These are phyloP conservation scores for Coffea eugenioides DNA, from an alignment of 257 asterid species.

Conservation along the genomic window DNA sequence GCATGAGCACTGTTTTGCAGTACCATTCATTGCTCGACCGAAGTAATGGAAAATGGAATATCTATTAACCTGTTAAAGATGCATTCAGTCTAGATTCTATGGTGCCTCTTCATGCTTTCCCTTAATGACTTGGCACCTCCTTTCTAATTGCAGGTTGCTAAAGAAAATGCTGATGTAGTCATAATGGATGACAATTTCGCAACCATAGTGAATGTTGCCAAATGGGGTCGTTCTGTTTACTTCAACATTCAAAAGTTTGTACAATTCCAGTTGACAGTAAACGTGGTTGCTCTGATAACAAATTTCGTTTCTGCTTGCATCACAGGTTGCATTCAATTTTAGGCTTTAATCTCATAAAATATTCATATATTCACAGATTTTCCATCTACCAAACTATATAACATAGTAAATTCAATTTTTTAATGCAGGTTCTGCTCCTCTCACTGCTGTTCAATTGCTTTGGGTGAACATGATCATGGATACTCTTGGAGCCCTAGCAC, in stretches of 20 bases:
- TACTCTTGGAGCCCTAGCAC: conserved; percentile 96
- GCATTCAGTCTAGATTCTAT: background rate
- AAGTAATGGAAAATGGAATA: background rate
- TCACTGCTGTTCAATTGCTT: conserved; percentile 93
- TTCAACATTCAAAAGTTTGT: conserved; percentile 96
- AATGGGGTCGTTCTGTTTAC: conserved; percentile 96
- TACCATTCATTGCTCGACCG: background rate
- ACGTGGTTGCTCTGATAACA: conserved; percentile 89
- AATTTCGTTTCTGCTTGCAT: conserved; percentile 80
- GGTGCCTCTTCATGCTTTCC: background rate
- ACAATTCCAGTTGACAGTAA: conserved; percentile 94
- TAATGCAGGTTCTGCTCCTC: conserved; percentile 94
- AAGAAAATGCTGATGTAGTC: conserved; percentile 93
- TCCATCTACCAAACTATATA: background rate
- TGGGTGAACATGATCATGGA: conserved; percentile 99
- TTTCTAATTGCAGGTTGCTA: conserved; percentile 69
- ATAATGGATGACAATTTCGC: conserved; percentile 93
- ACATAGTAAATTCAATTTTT: background rate
- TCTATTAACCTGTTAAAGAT: background rate
- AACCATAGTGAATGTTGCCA: conserved; percentile 89
- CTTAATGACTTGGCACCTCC: background rate
- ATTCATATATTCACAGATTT: background rate
- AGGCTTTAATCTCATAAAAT: background rate
- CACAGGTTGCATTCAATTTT: conserved; percentile 48
- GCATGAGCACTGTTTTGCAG: background rate